Base-by-base conservation (phyloP, 2,329 filamentous ascomycete species). In the Penicillium aurantiogriseum region DNA sequence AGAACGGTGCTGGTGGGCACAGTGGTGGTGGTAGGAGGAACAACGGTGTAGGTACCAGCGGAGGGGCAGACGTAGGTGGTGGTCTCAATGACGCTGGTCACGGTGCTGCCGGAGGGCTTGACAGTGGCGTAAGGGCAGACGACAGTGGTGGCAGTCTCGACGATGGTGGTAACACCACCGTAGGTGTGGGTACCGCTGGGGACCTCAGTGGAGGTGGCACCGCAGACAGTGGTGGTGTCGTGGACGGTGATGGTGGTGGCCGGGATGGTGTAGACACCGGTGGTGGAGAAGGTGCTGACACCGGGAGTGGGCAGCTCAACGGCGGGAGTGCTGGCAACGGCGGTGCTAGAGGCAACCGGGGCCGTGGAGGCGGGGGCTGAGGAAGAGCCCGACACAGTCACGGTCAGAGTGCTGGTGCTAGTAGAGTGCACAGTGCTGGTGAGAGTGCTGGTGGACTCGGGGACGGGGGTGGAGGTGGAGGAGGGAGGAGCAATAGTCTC, bases 41-140 rank as follows among this genome's bases (percentile, higher is more conserved):
- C 86, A 67, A 92, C 86, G 71, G 87, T 91, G 82, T 91, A 92
- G 56, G 87, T 90, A 74, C 89, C 89, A 69, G 88, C 80, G 49
- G 80, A 80, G 61, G 88, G 88, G 86, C 88, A 91, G 70, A 88
- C 83, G 71, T 87, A 90, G 69, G 85, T 87, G 69, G 88, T 91
- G 67, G 80, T 84, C 76, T 83, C 79, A 69, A 91, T 84, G 67
- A 87, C 80, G 78, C 82, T 89, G 77, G 85, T 90, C 50, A 84
- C 83, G 63, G 83, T 82, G 62, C 75, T 77, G 63, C 79, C 77
- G 56, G 74, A 77, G 64, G 86, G 87, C 66, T 81, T 80, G 66
- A 85, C 82, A 59, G 85, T 85, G 65, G 88, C 87, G 65, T 87
- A 85, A 51, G 88, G 88, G 83, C 85, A 90, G 67, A 83, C 83